These are phyloP conservation scores for Fusarium drepaniforme DNA, from an alignment of 2,329 filamentous ascomycete genomes.

Conservation along the genomic window DNA sequence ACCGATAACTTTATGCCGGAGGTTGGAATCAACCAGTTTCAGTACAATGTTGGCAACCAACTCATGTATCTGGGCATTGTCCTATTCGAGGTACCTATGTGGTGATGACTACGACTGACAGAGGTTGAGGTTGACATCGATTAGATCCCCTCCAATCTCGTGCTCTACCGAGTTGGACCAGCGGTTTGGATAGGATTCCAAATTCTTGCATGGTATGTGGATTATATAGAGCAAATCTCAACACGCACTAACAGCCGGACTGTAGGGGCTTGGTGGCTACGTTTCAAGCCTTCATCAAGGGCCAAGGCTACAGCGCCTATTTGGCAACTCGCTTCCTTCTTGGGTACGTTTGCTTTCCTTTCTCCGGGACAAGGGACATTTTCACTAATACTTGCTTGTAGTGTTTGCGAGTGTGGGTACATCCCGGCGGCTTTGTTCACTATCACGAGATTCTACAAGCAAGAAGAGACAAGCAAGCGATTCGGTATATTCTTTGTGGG, in stretches of 20 bases:
- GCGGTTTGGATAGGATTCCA: background rate
- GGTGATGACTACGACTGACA: background rate
- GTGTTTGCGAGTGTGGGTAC: background rate
- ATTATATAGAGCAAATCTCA: background rate
- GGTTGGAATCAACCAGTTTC: background rate
- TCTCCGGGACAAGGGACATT: background rate
- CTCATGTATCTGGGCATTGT: background rate
- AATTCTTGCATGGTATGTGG: background rate
- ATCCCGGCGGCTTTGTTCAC: background rate
- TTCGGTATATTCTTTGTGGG: background rate
- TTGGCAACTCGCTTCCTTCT: background rate
- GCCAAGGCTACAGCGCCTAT: background rate
- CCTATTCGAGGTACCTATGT: background rate
- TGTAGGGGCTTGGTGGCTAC: background rate
- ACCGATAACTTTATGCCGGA: background rate
- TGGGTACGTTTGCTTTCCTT: background rate
- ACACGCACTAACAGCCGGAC: background rate
- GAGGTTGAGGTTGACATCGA: background rate
- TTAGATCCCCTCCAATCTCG: background rate
- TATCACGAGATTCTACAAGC: background rate
- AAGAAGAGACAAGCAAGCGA: background rate
- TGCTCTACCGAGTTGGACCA: background rate
- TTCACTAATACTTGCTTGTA: background rate
- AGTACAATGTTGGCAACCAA: background rate
- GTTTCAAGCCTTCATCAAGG: background rate